Evolutionary conservation across 305 asterid species (phyloP), one percentile per base, ranked within the genome.

Genomic region (Fraxinus albicans): DNA sequence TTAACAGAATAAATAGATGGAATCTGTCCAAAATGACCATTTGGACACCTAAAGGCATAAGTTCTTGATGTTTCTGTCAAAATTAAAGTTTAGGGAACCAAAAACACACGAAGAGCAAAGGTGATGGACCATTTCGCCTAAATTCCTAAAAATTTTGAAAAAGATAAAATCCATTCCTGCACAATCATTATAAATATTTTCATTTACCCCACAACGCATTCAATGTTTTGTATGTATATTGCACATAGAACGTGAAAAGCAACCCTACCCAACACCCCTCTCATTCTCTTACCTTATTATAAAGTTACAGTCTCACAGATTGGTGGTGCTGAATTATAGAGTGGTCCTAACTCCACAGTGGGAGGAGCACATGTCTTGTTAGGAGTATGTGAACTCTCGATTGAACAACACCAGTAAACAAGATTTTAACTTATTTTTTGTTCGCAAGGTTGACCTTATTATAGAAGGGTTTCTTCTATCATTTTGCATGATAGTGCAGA

Each of bases 311-410:
- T 19, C 29, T 60, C 23, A 63, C 33, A 21, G 72, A 21, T 63
- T 23, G 12, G 72, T 23, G 31, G 2, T 21, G 13, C 72, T 63
- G 72, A 63, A 23, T 23, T 63, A 63, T 23, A 23, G 17, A 19
- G 72, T 63, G 72, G 34, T 63, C 72, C 72, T 63, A 63, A 63
- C 72, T 63, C 72, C 72, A 63, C 72, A 63, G 72, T 63, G 29
- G 72, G 72, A 63, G 72, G 72, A 63, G 72, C 72, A 15, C 31
- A 63, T 63, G 72, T 63, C 33, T 21, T 8, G 70, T 60, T n/a
- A 58, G 27, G 10, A 58, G 69, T 58, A 6, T n/a, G 2, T 0
- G 29, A 58, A 10, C 53, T 44, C 31, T 60, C 33, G 33, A 19
- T 6, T 21, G 4, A 5, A 60, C 3, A 19, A 9, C 19, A 19